A percentile compares a stretch with the other conserved stretches of the same genome.
Conservation (phyloP, 176 grass and related monocot species). For the Cenchrus purpureus region DNA sequence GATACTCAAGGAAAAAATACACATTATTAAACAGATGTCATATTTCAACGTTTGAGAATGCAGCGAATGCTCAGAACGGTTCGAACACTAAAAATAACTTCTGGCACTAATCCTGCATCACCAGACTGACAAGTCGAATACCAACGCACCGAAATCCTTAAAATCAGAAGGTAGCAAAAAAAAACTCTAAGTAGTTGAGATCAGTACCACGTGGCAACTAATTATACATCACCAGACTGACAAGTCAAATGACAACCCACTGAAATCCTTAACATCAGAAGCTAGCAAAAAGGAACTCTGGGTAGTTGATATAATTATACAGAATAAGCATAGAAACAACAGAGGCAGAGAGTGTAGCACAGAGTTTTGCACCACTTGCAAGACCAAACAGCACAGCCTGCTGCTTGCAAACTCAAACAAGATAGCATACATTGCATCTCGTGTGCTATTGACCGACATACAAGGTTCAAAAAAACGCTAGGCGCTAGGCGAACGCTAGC, state of each 20-base stretch:
- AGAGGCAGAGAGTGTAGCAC: neutral
- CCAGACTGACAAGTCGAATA: no score
- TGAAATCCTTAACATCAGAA: slow-evolving; percentile 2
- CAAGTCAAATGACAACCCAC: neutral
- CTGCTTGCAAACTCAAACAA: neutral
- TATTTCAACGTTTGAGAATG: neutral
- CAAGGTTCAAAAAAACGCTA: no score
- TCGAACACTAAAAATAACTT: neutral
- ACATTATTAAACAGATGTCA: neutral
- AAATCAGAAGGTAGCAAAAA: no score
- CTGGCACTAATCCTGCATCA: neutral
- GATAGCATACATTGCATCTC: neutral
- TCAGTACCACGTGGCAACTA: neutral
- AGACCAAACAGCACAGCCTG: neutral
- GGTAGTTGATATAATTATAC: neutral
- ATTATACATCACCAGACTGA: neutral
- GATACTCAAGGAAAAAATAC: neutral
- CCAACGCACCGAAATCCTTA: no score
- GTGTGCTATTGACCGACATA: neutral
- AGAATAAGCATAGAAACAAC: slow-evolving; percentile 4
- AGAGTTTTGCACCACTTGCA: neutral
- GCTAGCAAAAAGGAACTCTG: neutral
- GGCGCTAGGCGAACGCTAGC: no score
- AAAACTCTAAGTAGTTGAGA: no score
- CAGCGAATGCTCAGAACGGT: neutral